Evolutionary conservation across 2,329 filamentous ascomycete genomes (phyloP), one percentile per base, ranked within the genome.

Genomic region (Microcera coccophila): DNA sequence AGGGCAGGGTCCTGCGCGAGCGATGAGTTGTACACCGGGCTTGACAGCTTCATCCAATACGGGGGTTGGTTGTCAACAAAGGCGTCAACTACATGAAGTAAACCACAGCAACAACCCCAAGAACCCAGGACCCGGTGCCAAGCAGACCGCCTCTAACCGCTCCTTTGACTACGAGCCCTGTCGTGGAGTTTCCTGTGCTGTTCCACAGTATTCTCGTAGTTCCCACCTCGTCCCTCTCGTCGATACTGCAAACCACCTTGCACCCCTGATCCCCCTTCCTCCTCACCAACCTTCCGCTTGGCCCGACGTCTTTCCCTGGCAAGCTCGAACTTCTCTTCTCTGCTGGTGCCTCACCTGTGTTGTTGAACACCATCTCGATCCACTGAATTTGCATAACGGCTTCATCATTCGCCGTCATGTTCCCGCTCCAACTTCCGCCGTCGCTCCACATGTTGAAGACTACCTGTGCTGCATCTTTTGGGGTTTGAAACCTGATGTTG

Each of bases 381-480:
- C 78, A 83, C 63, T 80, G 74, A 15, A 84, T 70, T 54, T 83
- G 75, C 53, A 83, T 65, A 47, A 70, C 73, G 0, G 79, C 78
- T 34, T 68, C 67, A 10, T 63, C 66, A 3, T 68, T 65, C 4
- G 69, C 56, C 4, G 59, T 70, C 80, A 84, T 82, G 39, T 77
- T 74, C 10, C 78, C 79, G 34, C 72, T 74, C 79, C 78, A 83
- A 36, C 64, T 63, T 4, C 79, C 78, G 16, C 79, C 79, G 47
- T 82, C 73, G 42, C 76, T 75, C 79, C 79, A 83, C 36, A 77
- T 70, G 53, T 82, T 83, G 53, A 83, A 64, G 21, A 79, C 71
- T 37, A 83, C 59, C 40, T 70, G 69, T 26, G 72, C 73, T 4
- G 72, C 64, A 38, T 77, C 73, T 18, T 68, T 65, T 0, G 80